Percentiles rank a stretch among this genome's conserved stretches.
These are phyloP conservation scores for Singerocomus inundabilis DNA, from an alignment of 1,284 basidiomycete species.

Conservation along the genomic window DNA sequence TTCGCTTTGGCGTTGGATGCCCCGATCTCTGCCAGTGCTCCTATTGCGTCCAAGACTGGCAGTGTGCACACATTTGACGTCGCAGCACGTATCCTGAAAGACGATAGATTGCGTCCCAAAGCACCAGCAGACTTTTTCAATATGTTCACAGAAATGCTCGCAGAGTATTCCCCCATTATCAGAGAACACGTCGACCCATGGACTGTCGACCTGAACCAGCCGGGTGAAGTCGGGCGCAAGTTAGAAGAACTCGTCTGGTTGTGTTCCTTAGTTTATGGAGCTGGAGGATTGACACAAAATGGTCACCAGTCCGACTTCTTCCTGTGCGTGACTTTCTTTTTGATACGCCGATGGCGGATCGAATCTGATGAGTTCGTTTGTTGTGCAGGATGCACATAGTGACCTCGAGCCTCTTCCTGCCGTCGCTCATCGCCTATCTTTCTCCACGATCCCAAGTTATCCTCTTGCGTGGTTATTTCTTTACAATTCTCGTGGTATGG, in stretches of 20 bases:
- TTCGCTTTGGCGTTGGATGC: conserved; percentile 12
- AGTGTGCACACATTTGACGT: conserved; percentile 30
- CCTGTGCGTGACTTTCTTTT: conserved; percentile 35
- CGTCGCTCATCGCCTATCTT: conserved; percentile 40
- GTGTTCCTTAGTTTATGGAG: conserved; percentile 42
- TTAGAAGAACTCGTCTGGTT: conserved; percentile 49
- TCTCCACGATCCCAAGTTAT: conserved; percentile 38
- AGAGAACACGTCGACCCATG: conserved; percentile 24
- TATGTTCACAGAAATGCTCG: background rate
- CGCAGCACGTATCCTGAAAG: conserved; percentile 28
- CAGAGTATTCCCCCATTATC: conserved; percentile 5
- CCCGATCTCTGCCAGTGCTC: background rate
- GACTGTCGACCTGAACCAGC: conserved; percentile 23
- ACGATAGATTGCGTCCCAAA: conserved; percentile 14
- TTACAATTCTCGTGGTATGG: conserved; percentile 40
- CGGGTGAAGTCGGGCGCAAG: conserved; percentile 40
- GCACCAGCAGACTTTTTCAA: background rate
- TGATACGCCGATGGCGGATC: background rate
- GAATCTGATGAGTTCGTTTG: background rate
- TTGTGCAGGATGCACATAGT: conserved; percentile 50
- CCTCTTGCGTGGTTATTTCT: conserved; percentile 45
- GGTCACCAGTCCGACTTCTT: conserved; percentile 48
- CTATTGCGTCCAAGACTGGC: conserved; percentile 3
- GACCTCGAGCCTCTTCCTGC: conserved; percentile 51
- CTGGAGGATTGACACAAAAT: conserved; percentile 40